These are phyloP conservation scores for Blastobotrys serpentis DNA, from an alignment of 1,139 yeast genomes.

Conservation along the genomic window DNA sequence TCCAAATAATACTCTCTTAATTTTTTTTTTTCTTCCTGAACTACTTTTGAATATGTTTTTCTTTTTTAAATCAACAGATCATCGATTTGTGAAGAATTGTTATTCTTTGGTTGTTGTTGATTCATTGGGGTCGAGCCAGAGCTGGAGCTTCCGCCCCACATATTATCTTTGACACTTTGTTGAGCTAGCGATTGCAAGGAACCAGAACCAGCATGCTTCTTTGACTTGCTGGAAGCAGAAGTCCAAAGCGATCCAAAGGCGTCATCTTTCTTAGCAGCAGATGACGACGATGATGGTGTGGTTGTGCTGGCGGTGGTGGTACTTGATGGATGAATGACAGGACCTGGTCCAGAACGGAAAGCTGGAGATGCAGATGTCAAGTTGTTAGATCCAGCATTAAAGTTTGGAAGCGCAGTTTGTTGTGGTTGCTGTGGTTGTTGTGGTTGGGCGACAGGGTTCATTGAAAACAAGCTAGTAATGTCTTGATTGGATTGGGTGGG, in stretches of 20 bases:
- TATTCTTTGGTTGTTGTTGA: background rate
- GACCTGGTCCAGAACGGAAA: slow-evolving; percentile 9
- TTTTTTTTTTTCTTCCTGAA: background rate
- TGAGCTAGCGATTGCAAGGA: slow-evolving; percentile 35
- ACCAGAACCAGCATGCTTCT: slow-evolving; percentile 16
- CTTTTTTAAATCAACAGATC: slow-evolving; percentile 29
- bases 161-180: slow-evolving; percentile 33
- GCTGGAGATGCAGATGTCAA: background rate
- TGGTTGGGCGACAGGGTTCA: slow-evolving; percentile 24
- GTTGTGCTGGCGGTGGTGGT: too few species aligned
- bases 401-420: slow-evolving; percentile 17
- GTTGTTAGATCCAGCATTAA: background rate
- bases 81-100: slow-evolving; percentile 23
- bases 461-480: slow-evolving; percentile 28
- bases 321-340: slow-evolving; percentile 18
- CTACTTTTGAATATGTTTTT: background rate
- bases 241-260: slow-evolving; percentile 83
- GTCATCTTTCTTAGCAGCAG: slow-evolving; percentile 48
- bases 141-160: slow-evolving; percentile 38
- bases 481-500: slow-evolving; percentile 20
- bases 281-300: too few species aligned
- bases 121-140: slow-evolving; percentile 19
- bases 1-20: background rate
- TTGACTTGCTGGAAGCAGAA: slow-evolving; percentile 47
- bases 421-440: slow-evolving; percentile 24